phyloP scores from a whole-genome alignment of 768 basidiomycete genomes.

The Lentinula guzmanii region DNA sequence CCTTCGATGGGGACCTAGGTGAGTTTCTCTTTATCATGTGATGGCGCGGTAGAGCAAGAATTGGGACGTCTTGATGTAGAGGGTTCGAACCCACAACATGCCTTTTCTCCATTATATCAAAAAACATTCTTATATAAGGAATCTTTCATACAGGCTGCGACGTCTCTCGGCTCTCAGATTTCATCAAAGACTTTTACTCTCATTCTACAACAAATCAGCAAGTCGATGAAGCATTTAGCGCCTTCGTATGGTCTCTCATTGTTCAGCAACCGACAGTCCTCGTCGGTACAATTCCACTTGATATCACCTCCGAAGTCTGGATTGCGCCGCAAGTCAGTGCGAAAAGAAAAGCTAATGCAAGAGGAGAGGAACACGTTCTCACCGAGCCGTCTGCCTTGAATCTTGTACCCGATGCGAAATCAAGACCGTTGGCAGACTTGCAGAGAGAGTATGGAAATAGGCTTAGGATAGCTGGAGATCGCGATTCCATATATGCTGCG shows the following conservation, averaged over 20 bases:
- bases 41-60: conserved; percentile 11
- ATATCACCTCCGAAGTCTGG: conserved; percentile 60
- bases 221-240: conserved; percentile 69
- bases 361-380: conserved; percentile 41
- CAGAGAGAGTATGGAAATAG: conserved; percentile 50
- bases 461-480: conserved; percentile 70
- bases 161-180: conserved; percentile 63
- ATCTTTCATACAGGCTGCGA: conserved; percentile 52
- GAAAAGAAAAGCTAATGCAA: conserved; percentile 56
- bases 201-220: conserved; percentile 42
- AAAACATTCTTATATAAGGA: conserved; percentile 3
- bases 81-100: conserved; percentile 40
- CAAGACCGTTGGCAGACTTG: conserved; percentile 52
- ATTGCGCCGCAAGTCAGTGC: conserved; percentile 72
- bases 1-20: conserved; percentile 91
- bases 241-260: conserved; percentile 79
- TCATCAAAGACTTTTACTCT: conserved; percentile 61
- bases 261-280: conserved; percentile 68
- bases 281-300: conserved; percentile 65
- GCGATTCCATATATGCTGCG: conserved; percentile 68
- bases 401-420: conserved; percentile 48
- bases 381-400: conserved; percentile 40
- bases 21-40: conserved; percentile 36
- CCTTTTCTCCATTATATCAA: conserved; percentile 9
- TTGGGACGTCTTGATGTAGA: conserved; percentile 7